These are phyloP conservation scores for Cylindrotheca fusiformis DNA, from an alignment of 108 stramenopile species.

Conservation along the genomic window DNA sequence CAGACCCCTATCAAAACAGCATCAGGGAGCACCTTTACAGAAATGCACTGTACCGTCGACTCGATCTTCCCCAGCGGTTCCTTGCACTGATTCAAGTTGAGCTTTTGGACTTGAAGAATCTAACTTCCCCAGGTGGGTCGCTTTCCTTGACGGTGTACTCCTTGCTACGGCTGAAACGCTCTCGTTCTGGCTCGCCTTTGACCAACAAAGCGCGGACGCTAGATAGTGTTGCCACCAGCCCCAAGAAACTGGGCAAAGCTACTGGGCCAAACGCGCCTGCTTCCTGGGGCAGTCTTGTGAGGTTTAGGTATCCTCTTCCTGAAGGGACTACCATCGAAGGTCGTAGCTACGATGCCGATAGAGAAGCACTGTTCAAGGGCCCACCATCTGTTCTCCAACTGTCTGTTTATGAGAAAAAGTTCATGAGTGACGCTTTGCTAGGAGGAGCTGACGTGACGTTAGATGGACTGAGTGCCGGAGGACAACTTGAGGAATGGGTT, in stretches of 20 bases:
- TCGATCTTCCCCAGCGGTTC: slow-evolving; percentile 87
- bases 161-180: slow-evolving; percentile 71
- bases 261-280: slow-evolving; percentile 88
- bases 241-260: slow-evolving; percentile 75
- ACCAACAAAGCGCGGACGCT: slow-evolving; percentile 77
- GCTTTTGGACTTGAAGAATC: slow-evolving; percentile 92
- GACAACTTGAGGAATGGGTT: slow-evolving; percentile 90
- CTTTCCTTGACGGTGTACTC: slow-evolving; percentile 77
- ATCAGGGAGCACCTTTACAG: slow-evolving; percentile 79
- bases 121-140: slow-evolving; percentile 87
- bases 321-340: slow-evolving; percentile 75
- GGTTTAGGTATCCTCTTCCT: slow-evolving; percentile 84
- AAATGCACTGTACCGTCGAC: slow-evolving; percentile 76
- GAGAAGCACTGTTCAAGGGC: slow-evolving; percentile 84
- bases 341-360: slow-evolving; percentile 61
- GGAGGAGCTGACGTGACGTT: slow-evolving; percentile 79
- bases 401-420: slow-evolving; percentile 88
- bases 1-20: slow-evolving; percentile 56
- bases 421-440: slow-evolving; percentile 74
- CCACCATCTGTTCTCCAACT: slow-evolving; percentile 79
- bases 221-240: slow-evolving; percentile 68
- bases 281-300: slow-evolving; percentile 84
- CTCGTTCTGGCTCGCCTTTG: slow-evolving; percentile 59
- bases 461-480: slow-evolving; percentile 68
- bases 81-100: slow-evolving; percentile 90